These are phyloP conservation scores for Neurospora tetraspora DNA, from an alignment of 495 filamentous ascomycete species.

Conservation along the genomic window DNA sequence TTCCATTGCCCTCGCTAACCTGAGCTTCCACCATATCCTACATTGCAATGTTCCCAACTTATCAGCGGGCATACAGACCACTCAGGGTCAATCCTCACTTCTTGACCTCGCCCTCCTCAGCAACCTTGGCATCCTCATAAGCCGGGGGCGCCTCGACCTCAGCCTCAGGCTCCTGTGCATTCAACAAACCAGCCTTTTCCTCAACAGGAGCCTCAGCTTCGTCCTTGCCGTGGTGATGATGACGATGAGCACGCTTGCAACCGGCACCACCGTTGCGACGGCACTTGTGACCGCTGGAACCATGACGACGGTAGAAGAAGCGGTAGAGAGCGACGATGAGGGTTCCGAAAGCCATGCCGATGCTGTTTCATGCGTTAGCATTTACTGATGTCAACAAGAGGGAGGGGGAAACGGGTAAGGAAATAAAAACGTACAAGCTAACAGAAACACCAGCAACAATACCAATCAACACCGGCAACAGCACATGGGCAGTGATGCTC, in stretches of 20 bases:
- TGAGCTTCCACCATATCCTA: neutral
- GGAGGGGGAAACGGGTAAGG: neutral
- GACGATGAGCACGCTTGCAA: neutral
- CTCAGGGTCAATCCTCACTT: neutral
- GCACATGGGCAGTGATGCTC: constrained; percentile 37
- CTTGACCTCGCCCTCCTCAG: neutral
- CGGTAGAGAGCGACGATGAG: constrained; percentile 38
- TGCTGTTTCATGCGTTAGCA: constrained; percentile 8
- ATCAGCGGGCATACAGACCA: neutral
- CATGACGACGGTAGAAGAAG: constrained; percentile 17
- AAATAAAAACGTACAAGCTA: constrained; percentile 34
- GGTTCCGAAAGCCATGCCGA: constrained; percentile 43
- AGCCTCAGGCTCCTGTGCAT: constrained; percentile 18
- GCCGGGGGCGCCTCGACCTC: constrained; percentile 20
- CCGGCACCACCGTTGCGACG: constrained; percentile 2
- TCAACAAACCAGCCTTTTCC: constrained; percentile 37
- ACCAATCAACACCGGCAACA: constrained; percentile 42
- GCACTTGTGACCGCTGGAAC: constrained; percentile 16
- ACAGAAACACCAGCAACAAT: constrained; percentile 42
- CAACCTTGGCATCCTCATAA: constrained; percentile 20
- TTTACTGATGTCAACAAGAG: too few relatives aligned
- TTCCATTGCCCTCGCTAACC: neutral
- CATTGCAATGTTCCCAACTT: neutral
- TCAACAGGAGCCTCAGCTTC: constrained; percentile 24
- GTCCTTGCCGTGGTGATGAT: constrained; percentile 19